Conservation (phyloP, 225 moss, liverwort and hornwort species). For the Thuidium tamariscinum region DNA sequence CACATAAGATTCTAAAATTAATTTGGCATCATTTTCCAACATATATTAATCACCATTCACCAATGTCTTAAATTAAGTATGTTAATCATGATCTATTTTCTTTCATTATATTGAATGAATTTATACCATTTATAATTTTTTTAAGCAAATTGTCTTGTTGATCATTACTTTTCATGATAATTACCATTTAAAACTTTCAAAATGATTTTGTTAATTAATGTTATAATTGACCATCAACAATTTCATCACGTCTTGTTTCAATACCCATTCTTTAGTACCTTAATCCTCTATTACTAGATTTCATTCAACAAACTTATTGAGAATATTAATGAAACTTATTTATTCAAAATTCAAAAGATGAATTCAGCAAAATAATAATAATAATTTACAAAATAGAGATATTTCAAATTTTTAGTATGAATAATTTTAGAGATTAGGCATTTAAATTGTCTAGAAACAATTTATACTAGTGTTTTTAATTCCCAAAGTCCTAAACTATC, state of each 20-base stretch:
- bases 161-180: not conserved
- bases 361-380: too few relatives aligned
- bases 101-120: not conserved
- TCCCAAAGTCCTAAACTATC: too few relatives aligned
- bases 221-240: fast-evolving
- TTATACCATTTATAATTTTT: not conserved
- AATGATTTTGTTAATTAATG: not conserved
- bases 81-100: not conserved
- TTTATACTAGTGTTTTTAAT: too few relatives aligned
- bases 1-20: too few relatives aligned
- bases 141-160: not conserved
- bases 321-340: not conserved
- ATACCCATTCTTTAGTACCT: fast-evolving
- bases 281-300: not conserved
- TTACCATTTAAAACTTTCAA: not conserved
- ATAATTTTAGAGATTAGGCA: too few relatives aligned
- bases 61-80: not conserved
- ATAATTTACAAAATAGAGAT: too few relatives aligned
- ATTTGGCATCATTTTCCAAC: not conserved
- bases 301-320: not conserved
- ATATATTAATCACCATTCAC: not conserved
- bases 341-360: not conserved
- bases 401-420: too few relatives aligned
- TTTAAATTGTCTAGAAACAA: too few relatives aligned
- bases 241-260: not conserved